Base-by-base conservation (phyloP, 1,284 basidiomycete genomes). In the Ustilago shanxiensis region DNA sequence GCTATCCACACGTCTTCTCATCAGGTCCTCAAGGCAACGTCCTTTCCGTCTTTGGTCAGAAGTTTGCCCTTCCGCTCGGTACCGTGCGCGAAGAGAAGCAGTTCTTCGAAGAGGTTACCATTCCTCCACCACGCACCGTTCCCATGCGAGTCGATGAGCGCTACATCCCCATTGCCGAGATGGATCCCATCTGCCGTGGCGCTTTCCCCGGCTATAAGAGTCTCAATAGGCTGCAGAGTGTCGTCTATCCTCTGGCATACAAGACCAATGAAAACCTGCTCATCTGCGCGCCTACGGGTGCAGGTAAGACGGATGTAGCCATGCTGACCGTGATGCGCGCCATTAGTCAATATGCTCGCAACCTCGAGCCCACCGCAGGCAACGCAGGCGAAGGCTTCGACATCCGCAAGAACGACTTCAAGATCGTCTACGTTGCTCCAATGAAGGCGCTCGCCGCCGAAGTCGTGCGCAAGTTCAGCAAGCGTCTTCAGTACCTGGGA, bases 401-500 rank as follows among this genome's bases (percentile, higher is more conserved):
- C 35, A 82, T 86, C 49, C 65, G 60, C 49, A 66, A 63, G 28
- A 72, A 81, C 55, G 83, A 86, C 33, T 99, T 98, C 89, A 99
- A 99, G 87, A 92, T 99, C 67, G 95, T 99, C 63, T 99, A 99
- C 82, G 97, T 99, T 37, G 97, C 97, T 10, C 97, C 97, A 0
- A 99, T 99, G 95, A 99, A 99, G 86, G 97, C 97, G 3, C 88
- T 99, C 35, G 97, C 96, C 0, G 91, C 95, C 2, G 97, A 99
- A 85, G 95, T 99, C 76, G 93, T 95, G 8, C 91, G 94, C 61
- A 99, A 99, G 86, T 90, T 99, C 39, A 90, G 91, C 29, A 98
- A 93, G 88, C 89, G 97, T 41, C 88, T 99, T n/a, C 90, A 90
- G 57, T 98, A 97, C 94, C 89, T 99, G 31, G 90, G 90, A 0